A percentile compares a stretch with the other conserved stretches of the same genome.
Conservation (phyloP, 352 stramenopile species). For the Nothophytophthora sp. region DNA sequence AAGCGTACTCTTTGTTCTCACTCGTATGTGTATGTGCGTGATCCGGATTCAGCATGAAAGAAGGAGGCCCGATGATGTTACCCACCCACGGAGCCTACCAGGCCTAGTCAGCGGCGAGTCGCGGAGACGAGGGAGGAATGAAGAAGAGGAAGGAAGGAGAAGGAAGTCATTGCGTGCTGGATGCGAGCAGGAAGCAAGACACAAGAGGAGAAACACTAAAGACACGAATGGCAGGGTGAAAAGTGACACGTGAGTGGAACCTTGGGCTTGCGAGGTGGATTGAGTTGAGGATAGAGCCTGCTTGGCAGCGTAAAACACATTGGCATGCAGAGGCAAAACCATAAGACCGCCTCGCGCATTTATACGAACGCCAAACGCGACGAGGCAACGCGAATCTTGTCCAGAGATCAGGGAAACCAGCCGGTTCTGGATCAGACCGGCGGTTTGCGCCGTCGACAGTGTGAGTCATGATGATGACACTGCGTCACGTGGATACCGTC, state of each 20-base stretch:
- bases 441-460: constrained; percentile 8
- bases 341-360: constrained; percentile 2
- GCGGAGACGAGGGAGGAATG: too few relatives aligned
- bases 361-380: constrained; percentile 17
- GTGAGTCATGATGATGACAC: too few relatives aligned
- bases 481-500: not conserved
- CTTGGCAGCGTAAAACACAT: too few relatives aligned
- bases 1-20: constrained; percentile 2
- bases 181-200: constrained; percentile 13
- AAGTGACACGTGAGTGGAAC: constrained; percentile 3
- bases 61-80: constrained; percentile 89
- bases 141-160: constrained; percentile 7
- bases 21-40: constrained; percentile 2
- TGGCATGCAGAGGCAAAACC: too few relatives aligned
- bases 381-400: not conserved
- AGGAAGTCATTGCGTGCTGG: constrained; percentile 23
- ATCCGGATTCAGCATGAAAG: constrained; percentile 70
- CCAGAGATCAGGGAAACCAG: not conserved
- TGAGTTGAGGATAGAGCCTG: too few relatives aligned
- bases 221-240: constrained; percentile 16
- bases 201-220: constrained; percentile 18
- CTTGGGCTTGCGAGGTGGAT: too few relatives aligned
- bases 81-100: constrained; percentile 87
- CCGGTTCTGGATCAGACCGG: constrained; percentile 1
- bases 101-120: constrained; percentile 39